Conservation (phyloP, 2,329 filamentous ascomycete genomes). For the Fusarium bulbicola region DNA sequence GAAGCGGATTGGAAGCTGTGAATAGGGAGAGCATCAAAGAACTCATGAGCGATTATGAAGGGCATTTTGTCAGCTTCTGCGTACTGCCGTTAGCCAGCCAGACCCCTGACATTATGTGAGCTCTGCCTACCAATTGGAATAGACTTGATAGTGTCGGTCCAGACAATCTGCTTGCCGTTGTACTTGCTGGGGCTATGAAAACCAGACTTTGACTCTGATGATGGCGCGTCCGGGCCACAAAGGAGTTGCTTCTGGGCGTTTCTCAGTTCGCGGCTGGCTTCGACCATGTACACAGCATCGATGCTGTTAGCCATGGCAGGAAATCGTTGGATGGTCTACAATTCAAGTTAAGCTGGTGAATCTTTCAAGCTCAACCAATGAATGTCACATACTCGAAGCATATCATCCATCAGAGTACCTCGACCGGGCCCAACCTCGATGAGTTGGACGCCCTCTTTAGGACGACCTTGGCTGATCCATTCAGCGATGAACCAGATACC, state of each 20-base stretch:
- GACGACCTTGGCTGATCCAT: slow-evolving; percentile 91
- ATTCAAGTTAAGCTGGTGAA: background rate
- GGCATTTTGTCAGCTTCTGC: slow-evolving; percentile 75
- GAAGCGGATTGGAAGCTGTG: slow-evolving; percentile 87
- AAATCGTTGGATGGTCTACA: slow-evolving; percentile 86
- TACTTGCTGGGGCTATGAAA: slow-evolving; percentile 81
- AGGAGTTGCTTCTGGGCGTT: slow-evolving; percentile 82
- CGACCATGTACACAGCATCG: slow-evolving; percentile 91
- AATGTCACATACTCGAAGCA: slow-evolving; percentile 75
- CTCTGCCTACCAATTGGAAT: slow-evolving; percentile 70
- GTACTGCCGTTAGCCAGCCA: slow-evolving; percentile 4
- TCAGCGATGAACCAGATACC: slow-evolving; percentile 96
- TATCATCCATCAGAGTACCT: slow-evolving; percentile 97
- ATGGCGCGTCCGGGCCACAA: slow-evolving; percentile 73
- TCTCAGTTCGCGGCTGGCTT: slow-evolving; percentile 85
- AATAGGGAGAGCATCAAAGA: slow-evolving; percentile 97
- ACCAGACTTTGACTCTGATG: slow-evolving; percentile 77
- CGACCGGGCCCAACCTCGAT: slow-evolving; percentile 95
- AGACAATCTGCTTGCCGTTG: slow-evolving; percentile 77
- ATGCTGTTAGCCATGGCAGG: slow-evolving; percentile 78
- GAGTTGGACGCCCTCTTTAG: slow-evolving; percentile 78
- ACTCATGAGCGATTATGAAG: slow-evolving; percentile 96
- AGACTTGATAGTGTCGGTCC: slow-evolving; percentile 90
- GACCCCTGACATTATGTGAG: background rate
- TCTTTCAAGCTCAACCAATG: background rate